These are phyloP conservation scores for Hypoxylon sp. DNA, from an alignment of 2,329 filamentous ascomycete genomes.

Conservation along the genomic window DNA sequence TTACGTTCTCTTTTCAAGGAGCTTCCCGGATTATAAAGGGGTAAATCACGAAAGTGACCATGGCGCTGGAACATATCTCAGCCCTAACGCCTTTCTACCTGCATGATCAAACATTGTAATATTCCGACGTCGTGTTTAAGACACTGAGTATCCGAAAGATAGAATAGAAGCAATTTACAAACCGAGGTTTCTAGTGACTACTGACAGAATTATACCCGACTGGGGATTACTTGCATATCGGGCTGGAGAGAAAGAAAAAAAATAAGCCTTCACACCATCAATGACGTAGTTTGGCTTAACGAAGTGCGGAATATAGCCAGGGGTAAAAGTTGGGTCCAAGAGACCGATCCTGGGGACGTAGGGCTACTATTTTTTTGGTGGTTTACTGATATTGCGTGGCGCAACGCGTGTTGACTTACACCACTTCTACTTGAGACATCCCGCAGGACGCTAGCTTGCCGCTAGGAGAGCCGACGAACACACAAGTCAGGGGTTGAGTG, in stretches of 20 bases:
- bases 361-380: too few species aligned
- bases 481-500: constrained; percentile 9
- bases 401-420: constrained; percentile 9
- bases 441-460: constrained; percentile 6
- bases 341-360: constrained; percentile 6
- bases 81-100: constrained; percentile 6
- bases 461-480: constrained; percentile 1
- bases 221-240: too few species aligned
- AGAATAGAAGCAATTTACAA: too few species aligned
- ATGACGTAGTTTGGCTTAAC: constrained; percentile 8
- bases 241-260: too few species aligned
- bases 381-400: constrained; percentile 18
- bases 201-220: too few species aligned
- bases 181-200: too few species aligned
- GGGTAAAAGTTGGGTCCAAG: background rate
- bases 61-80: constrained; percentile 9
- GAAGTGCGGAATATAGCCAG: background rate
- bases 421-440: constrained; percentile 6
- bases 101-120: background rate
- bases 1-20: background rate
- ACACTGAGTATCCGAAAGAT: too few species aligned
- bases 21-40: background rate
- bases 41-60: background rate
- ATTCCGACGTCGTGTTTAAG: constrained; percentile 2
- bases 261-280: too few species aligned